Percentiles rank a stretch among this genome's conserved stretches.
These are phyloP conservation scores for Pachyrhizus erosus DNA, from an alignment of 306 rosid genomes.

Conservation along the genomic window DNA sequence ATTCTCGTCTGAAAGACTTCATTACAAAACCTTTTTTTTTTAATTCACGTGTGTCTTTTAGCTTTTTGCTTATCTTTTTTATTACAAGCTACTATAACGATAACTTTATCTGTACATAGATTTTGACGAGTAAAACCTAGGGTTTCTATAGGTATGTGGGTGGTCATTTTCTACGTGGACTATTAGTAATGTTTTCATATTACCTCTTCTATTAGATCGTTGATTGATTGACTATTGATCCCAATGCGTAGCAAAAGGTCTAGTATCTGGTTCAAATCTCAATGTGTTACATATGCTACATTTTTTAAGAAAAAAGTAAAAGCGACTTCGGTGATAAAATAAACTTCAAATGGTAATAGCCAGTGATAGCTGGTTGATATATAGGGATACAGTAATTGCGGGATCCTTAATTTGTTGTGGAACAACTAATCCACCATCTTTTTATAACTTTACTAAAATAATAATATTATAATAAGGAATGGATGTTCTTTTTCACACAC, in stretches of 20 bases:
- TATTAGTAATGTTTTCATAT: constrained; percentile 26
- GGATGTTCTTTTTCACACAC: neutral
- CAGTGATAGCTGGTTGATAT: neutral
- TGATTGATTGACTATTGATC: constrained; percentile 38
- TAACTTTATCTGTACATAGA: constrained; percentile 48
- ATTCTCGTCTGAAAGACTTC: neutral
- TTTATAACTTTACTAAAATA: neutral
- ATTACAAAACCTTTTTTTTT: neutral
- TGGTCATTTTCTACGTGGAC: constrained; percentile 33
- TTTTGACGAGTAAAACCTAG: constrained; percentile 53
- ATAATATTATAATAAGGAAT: neutral
- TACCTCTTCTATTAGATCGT: constrained; percentile 47
- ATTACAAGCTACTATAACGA: constrained; percentile 37
- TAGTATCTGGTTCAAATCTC: constrained; percentile 48
- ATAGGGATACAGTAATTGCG: neutral
- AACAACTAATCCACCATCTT: neutral
- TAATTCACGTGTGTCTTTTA: constrained; percentile 40
- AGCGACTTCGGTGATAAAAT: neutral
- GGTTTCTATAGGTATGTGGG: constrained; percentile 43
- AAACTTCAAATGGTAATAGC: neutral
- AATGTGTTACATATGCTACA: constrained; percentile 21
- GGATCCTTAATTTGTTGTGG: constrained; percentile 4
- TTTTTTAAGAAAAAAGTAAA: neutral
- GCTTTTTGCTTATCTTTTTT: constrained; percentile 38
- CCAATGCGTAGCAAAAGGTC: constrained; percentile 51